These are phyloP conservation scores for Parastagonospora nodorum DNA, from an alignment of 2,329 filamentous ascomycete species.

Conservation along the genomic window DNA sequence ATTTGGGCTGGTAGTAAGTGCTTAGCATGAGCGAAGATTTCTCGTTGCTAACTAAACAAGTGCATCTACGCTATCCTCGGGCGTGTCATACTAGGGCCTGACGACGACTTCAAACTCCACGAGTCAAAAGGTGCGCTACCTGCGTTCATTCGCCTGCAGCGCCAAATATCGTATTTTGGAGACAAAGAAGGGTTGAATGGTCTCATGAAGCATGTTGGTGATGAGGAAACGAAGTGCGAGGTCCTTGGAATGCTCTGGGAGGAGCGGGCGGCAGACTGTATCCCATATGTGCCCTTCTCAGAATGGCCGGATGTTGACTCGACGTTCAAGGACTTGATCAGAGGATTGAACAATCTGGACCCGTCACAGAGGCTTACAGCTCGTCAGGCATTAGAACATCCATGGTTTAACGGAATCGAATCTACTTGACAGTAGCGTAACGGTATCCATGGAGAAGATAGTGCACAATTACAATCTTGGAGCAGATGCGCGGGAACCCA, in stretches of 20 bases:
- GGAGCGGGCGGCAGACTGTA: conserved; percentile 33
- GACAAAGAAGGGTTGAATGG: conserved; percentile 30
- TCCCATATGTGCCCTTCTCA: conserved; percentile 40
- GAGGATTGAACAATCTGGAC: conserved; percentile 49
- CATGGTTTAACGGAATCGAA: conserved; percentile 21
- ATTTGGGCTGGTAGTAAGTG: conserved; percentile 34
- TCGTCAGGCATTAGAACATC: conserved; percentile 45
- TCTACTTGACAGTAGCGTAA: background rate
- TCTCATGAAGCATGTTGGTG: conserved; percentile 39
- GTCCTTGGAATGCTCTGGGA: conserved; percentile 43
- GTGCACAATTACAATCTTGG: no score
- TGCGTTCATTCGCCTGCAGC: conserved; percentile 29
- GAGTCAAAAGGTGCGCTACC: conserved; percentile 29
- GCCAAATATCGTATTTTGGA: conserved; percentile 39
- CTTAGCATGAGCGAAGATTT: background rate
- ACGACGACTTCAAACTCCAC: conserved; percentile 28
- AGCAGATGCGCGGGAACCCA: no score
- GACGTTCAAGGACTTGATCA: conserved; percentile 49
- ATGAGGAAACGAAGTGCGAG: conserved; percentile 34
- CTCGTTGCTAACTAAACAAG: conserved; percentile 9
- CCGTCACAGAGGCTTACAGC: conserved; percentile 49
- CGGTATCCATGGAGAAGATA: no score
- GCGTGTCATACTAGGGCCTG: conserved; percentile 29
- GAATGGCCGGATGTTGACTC: conserved; percentile 42
- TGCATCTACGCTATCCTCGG: conserved; percentile 32